Evolutionary conservation across 768 basidiomycete genomes (phyloP), one percentile per base, ranked within the genome.

Genomic region (Piloderma croceum): DNA sequence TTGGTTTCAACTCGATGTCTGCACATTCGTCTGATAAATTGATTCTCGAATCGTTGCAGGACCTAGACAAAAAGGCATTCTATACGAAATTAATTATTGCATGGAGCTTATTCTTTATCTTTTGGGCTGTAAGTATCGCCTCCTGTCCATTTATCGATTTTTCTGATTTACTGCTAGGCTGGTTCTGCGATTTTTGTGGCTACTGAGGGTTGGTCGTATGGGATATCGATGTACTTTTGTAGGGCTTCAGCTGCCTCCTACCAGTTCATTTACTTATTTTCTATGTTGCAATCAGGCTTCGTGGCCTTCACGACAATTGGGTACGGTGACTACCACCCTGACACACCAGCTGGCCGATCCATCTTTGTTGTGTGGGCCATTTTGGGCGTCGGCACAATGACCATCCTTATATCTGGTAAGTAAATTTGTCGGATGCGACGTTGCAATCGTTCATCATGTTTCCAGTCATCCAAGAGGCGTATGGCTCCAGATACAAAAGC

Each of bases 351-450:
- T 3, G 88, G 87, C 9, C 76, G 84, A 18, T 76, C 82, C 11
- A 69, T 90, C 24, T 90, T 90, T 55, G 71, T 88, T 29, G 74
- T 77, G 3, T 89, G 87, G 87, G 82, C 86, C 0, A 58, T 90
- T 24, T 60, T 87, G 6, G 88, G 85, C 12, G 80, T 88, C 11
- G 83, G 70, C 2, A 77, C 83, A 1, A 76, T 89, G 77, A 85
- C 87, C 0, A 76, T 84, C 20, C 65, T 88, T 11, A 70, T 88
- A 43, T 81, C 85, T 6, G 74, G 84, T 83, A 32, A 6, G 74
- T 24, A 58, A 37, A 9, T 78, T 76, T 51, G 61, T 62, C 41
- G 51, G 54, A 46, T 58, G 56, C n/a, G 44, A 37, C 15, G 27
- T 29, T 9, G 9, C 27, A 29, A 29, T n/a, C n/a, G n/a, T n/a